Base-by-base conservation (phyloP, 495 filamentous ascomycete species). In the Daldinia childiae region DNA sequence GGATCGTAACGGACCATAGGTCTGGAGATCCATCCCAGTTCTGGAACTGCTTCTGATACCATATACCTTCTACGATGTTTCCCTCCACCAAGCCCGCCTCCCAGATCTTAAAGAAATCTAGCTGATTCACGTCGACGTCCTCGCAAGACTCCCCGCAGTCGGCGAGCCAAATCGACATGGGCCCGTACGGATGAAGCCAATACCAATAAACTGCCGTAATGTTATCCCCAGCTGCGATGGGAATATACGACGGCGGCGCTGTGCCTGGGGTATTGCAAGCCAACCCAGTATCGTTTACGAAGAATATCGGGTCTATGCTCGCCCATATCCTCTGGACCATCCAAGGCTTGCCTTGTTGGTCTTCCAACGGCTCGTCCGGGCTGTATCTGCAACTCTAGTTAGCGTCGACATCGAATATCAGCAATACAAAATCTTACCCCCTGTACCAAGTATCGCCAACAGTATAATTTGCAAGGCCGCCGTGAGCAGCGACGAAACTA, bases 71-170 rank as follows among this genome's bases (percentile, higher is more conserved):
- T n/a, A 79, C 77, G 50, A 88, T 59, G 3, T 81, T 83, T 1
- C 77, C 77, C 5, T 79, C 77, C n/a, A 87, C 52, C 32, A 87
- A 43, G 0, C 84, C 85, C 2, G 77, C 81, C 60, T 87, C 80
- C 77, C 82, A 84, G 70, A 87, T 86, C 71, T 87, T 87, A 74
- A 86, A 87, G 79, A 83, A 87, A 6, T 79, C 66, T 15, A 74
- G 71, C 34, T 76, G 59, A 32, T 74, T 81, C 38, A 83, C 78
- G 64, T 87, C 69, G 27, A 76, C 81, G 32, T 58, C 67, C 5
- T 69, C 66, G 62, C 84, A 87, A 15, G 78, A 78, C 27, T 61
- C 77, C 12, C 73, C 79, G 67, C 84, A 85, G 19, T 77, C 75
- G 11, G 85, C 80, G 14, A 87, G 74, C 79, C 83, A 87, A 5